These are phyloP conservation scores for Nidula niveotomentosa DNA, from an alignment of 1,284 basidiomycete species.

Conservation along the genomic window DNA sequence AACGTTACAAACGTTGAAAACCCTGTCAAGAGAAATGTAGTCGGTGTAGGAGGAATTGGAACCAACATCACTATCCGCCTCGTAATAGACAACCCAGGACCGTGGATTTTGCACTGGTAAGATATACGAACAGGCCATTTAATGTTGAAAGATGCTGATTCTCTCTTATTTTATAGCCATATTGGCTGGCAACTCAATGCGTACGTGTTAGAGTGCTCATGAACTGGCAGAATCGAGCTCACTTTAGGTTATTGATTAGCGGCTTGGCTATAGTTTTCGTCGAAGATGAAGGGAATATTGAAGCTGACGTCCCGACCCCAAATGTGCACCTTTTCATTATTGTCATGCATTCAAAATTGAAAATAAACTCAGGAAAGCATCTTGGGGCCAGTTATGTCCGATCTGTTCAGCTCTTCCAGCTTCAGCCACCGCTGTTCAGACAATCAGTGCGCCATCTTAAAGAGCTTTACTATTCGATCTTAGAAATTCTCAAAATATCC, in stretches of 20 bases:
- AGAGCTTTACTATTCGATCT: too few relatives aligned
- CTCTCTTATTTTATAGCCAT: conserved; percentile 14
- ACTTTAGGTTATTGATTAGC: conserved; percentile 12
- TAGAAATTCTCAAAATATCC: too few relatives aligned
- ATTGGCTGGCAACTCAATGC: conserved; percentile 28
- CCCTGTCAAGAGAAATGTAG: conserved; percentile 29
- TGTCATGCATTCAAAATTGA: too few relatives aligned
- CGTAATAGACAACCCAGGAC: conserved; percentile 44
- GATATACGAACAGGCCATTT: neutral
- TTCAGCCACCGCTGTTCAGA: too few relatives aligned
- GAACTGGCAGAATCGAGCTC: neutral
- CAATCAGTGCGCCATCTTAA: too few relatives aligned
- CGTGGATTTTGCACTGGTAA: conserved; percentile 44
- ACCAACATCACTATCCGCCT: conserved; percentile 36
- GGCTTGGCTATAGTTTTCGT: conserved; percentile 42
- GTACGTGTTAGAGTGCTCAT: conserved; percentile 5
- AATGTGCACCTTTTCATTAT: too few relatives aligned
- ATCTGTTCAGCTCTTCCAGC: too few relatives aligned
- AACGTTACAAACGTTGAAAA: conserved; percentile 11
- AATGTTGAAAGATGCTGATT: neutral
- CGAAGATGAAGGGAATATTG: conserved; percentile 21
- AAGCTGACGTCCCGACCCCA: neutral
- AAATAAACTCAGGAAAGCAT: too few relatives aligned
- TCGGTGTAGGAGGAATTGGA: conserved; percentile 21
- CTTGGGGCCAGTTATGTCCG: too few relatives aligned